A percentile compares a stretch with the other conserved stretches of the same genome.
phyloP scores from a whole-genome alignment of 208 protist genomes.

The Entamoeba histolytica region DNA sequence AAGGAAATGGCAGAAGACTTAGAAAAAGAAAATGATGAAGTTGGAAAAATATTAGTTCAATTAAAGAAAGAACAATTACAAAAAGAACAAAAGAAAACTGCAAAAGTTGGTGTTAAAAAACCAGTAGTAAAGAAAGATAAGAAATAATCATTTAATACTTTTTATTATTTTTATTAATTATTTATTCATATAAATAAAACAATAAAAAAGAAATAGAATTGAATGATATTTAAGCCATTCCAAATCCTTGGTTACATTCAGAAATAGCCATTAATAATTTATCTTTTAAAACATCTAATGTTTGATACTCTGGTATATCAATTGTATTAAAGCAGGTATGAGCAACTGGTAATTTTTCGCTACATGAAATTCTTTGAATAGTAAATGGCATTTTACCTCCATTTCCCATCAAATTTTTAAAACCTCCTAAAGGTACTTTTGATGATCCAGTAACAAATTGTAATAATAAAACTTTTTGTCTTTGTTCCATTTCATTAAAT shows the following conservation, averaged over 20 bases:
- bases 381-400: neutral
- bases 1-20: neutral
- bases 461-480: neutral
- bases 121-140: neutral
- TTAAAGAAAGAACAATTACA: neutral
- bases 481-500: neutral
- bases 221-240: neutral
- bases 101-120: neutral
- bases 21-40: neutral
- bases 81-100: neutral
- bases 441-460: neutral
- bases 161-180: no score
- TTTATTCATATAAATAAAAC: no score
- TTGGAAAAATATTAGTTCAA: neutral
- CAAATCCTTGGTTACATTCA: neutral
- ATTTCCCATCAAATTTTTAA: neutral
- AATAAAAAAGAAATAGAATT: no score
- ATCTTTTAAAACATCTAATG: neutral
- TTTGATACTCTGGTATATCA: neutral
- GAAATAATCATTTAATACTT: neutral
- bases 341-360: neutral
- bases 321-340: conserved; percentile 15
- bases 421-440: neutral
- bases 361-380: neutral
- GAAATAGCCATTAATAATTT: conserved; percentile 6